A percentile compares a stretch with the other conserved stretches of the same genome.
Conservation (phyloP, 306 rosid species). For the Vachellia collinsii region DNA sequence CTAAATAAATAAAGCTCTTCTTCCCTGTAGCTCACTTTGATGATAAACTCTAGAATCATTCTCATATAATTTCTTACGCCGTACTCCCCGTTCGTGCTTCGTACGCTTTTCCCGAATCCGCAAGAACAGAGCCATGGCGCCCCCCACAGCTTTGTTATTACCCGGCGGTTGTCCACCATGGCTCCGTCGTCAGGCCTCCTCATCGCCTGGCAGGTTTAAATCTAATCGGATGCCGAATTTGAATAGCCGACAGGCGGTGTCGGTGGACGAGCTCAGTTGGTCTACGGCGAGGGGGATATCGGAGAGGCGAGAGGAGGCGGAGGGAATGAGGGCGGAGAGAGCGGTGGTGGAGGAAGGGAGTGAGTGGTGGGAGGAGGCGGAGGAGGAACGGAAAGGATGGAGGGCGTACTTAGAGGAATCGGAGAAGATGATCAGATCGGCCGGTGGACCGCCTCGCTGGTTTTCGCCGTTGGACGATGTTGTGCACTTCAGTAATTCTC, state of each 20-base stretch:
- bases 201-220: constrained; percentile 34
- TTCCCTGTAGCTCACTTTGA: too few species aligned
- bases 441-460: constrained; percentile 90
- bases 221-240: constrained; percentile 12
- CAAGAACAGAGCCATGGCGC: constrained; percentile 46
- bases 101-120: neutral
- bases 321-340: neutral
- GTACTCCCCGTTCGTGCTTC: neutral
- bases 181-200: too few species aligned
- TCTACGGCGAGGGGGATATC: constrained; percentile 14
- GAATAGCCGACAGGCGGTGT: constrained; percentile 36
- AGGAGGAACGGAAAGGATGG: constrained; percentile 35
- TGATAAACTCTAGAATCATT: too few species aligned
- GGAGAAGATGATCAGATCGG: constrained; percentile 47
- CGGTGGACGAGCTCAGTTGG: constrained; percentile 23
- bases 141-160: constrained; percentile 40
- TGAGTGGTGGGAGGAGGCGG: constrained; percentile 18
- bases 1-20: too few species aligned
- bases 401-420: constrained; percentile 58
- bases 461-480: constrained; percentile 73
- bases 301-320: constrained; percentile 29
- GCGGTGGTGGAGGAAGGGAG: constrained; percentile 2
- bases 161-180: constrained; percentile 15
- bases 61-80: neutral
- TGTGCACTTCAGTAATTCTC: constrained; percentile 51